Conservation (phyloP, 2,329 filamentous ascomycete species). For the Fusarium sp. region DNA sequence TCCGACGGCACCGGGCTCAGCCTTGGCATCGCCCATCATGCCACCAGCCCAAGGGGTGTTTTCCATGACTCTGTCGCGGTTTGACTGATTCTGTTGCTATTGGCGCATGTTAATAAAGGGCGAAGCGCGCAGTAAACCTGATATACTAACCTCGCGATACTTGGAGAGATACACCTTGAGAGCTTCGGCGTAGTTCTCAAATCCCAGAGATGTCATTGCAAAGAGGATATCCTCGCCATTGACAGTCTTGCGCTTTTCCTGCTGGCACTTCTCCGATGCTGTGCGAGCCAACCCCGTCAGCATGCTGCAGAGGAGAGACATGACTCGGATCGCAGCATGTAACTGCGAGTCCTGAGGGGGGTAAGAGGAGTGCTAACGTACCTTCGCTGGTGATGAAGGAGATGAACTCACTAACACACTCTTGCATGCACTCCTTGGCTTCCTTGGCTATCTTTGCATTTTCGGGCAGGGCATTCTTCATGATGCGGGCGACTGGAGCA, state of each 20-base stretch:
- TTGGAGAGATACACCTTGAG: conserved; percentile 98
- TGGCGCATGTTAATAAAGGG: conserved; percentile 12
- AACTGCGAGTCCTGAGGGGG: conserved; percentile 17
- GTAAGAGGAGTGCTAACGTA: conserved; percentile 58
- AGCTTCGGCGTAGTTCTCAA: conserved; percentile 98
- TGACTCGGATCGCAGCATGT: conserved; percentile 19
- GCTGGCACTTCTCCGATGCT: conserved; percentile 99
- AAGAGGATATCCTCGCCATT: conserved; percentile 99
- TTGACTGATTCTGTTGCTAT: conserved; percentile 57
- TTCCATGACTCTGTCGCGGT: conserved; percentile 54
- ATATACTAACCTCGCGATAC: conserved; percentile 87
- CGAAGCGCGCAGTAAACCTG: not conserved
- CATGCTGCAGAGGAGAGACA: conserved; percentile 33
- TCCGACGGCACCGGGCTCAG: conserved; percentile 44
- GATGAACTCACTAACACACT: conserved; percentile 99
- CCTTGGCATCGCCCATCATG: conserved; percentile 50
- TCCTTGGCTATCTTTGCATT: conserved; percentile 99
- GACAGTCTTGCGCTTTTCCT: conserved; percentile 99
- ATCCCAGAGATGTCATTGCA: conserved; percentile 98
- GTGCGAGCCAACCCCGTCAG: conserved; percentile 40
- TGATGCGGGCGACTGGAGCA: conserved; percentile 97
- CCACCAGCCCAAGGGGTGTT: conserved; percentile 47
- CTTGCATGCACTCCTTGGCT: conserved; percentile 99
- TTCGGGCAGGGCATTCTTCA: conserved; percentile 97
- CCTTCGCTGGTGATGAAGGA: conserved; percentile 99